Percentiles rank a stretch among this genome's conserved stretches.
phyloP scores from a whole-genome alignment of 1,139 yeast genomes.

The Yamadazyma atmosphaerica region DNA sequence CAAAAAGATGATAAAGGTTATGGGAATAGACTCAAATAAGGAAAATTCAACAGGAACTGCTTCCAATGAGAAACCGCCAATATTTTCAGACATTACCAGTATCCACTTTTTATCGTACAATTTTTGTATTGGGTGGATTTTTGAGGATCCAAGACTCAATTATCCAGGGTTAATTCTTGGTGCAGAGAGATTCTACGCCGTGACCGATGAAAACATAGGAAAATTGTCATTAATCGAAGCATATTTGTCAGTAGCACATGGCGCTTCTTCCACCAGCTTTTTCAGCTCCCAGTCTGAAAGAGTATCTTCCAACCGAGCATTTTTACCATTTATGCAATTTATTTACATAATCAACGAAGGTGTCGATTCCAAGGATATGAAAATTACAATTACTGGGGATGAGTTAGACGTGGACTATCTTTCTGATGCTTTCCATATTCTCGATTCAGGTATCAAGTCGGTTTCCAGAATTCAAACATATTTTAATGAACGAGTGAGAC shows the following conservation, averaged over 20 bases:
- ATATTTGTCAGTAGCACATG: slow-evolving; percentile 66
- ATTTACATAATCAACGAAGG: slow-evolving; percentile 44
- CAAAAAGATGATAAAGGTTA: slow-evolving; percentile 4
- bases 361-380: slow-evolving; percentile 35
- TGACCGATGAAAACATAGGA: slow-evolving; percentile 61
- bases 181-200: slow-evolving; percentile 67
- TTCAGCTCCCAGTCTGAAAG: slow-evolving; percentile 49
- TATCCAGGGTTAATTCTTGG: slow-evolving; percentile 76
- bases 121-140: slow-evolving; percentile 77
- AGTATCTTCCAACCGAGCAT: slow-evolving; percentile 57
- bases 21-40: background rate
- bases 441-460: slow-evolving; percentile 50
- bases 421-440: slow-evolving; percentile 49
- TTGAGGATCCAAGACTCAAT: slow-evolving; percentile 41
- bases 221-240: slow-evolving; percentile 65
- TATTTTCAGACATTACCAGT: slow-evolving; percentile 30
- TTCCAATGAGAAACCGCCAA: background rate
- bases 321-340: slow-evolving; percentile 65
- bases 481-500: slow-evolving; percentile 24
- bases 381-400: slow-evolving; percentile 58
- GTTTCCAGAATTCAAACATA: slow-evolving; percentile 42
- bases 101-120: slow-evolving; percentile 64
- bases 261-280: slow-evolving; percentile 51
- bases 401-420: slow-evolving; percentile 63
- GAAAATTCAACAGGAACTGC: background rate